Conservation (phyloP, 2,329 filamentous ascomycete species). For the Aspergillus proliferans region DNA sequence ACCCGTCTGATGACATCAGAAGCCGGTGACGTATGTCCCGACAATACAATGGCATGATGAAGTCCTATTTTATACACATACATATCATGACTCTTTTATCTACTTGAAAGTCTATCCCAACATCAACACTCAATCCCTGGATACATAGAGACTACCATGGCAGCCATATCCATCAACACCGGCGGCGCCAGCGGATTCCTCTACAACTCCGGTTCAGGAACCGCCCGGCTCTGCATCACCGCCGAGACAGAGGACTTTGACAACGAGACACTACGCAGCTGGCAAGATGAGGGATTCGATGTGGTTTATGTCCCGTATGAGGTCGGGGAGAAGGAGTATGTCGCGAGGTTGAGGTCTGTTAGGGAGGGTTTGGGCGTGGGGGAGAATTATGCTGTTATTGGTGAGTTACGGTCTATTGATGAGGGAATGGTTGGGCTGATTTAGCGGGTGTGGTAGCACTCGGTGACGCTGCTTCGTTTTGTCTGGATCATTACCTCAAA, state of each 20-base stretch:
- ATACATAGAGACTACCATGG: constrained; percentile 17
- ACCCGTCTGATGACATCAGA: not conserved
- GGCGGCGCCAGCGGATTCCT: constrained; percentile 27
- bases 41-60: too few species aligned
- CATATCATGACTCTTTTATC: not conserved
- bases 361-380: constrained; percentile 50
- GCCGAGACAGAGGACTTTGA: constrained; percentile 45
- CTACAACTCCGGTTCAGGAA: constrained; percentile 28
- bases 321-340: constrained; percentile 46
- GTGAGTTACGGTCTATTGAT: constrained; percentile 32
- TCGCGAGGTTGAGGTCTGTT: constrained; percentile 45
- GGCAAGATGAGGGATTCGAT: constrained; percentile 56
- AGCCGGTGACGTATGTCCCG: not conserved
- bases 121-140: not conserved
- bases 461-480: constrained; percentile 55
- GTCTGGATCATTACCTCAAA: constrained; percentile 53
- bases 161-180: constrained; percentile 27
- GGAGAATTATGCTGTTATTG: constrained; percentile 59
- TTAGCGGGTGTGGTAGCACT: constrained; percentile 44
- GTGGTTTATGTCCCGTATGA: constrained; percentile 53
- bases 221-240: constrained; percentile 28
- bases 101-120: not conserved
- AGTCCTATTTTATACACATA: not conserved
- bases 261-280: constrained; percentile 46
- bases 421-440: too few species aligned